These are phyloP conservation scores for Colletotrichum caudatum DNA, from an alignment of 2,329 filamentous ascomycete species.

Conservation along the genomic window DNA sequence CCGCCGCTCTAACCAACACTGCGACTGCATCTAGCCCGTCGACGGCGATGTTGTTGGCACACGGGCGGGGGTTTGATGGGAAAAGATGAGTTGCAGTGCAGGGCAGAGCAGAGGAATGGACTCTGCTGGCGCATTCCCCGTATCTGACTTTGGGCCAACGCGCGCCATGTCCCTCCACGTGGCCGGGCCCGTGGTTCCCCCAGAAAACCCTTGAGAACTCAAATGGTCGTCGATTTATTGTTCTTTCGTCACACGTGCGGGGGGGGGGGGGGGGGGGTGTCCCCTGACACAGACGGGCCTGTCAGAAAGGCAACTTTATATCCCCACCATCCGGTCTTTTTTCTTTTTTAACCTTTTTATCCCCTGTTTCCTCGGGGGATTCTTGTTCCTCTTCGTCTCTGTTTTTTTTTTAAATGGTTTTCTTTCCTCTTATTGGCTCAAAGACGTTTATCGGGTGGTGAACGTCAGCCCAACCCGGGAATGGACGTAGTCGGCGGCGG, in stretches of 20 bases:
- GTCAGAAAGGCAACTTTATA: conserved; percentile 2
- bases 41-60: neutral
- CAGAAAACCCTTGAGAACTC: neutral
- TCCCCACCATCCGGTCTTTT: neutral
- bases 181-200: neutral
- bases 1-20: neutral
- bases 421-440: neutral
- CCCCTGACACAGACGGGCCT: neutral
- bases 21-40: neutral
- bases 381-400: neutral
- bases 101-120: neutral
- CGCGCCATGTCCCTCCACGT: neutral
- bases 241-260: neutral
- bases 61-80: neutral
- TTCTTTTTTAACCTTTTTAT: neutral
- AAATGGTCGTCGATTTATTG: neutral
- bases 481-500: neutral
- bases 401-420: no score
- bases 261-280: no score
- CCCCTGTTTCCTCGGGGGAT: neutral
- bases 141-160: neutral
- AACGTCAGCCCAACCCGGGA: neutral
- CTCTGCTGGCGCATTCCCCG: neutral
- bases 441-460: neutral
- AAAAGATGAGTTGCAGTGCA: neutral